Evolutionary conservation across 1,284 basidiomycete genomes (phyloP), one percentile per base, ranked within the genome.

Genomic region (Thecaphora frezii): DNA sequence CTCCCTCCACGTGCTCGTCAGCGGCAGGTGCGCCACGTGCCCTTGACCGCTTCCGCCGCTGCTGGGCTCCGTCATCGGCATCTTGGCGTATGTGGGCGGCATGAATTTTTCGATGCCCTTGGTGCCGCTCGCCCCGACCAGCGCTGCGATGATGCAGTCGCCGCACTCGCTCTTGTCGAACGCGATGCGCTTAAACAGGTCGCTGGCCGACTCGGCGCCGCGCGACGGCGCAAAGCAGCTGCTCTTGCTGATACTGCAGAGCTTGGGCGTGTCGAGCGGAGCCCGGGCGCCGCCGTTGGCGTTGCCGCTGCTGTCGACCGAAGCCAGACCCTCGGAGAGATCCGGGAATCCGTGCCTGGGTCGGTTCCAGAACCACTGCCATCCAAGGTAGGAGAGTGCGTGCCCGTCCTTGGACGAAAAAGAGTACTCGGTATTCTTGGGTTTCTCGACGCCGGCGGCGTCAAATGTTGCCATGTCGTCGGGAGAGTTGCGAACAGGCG

Each of bases 371-470:
- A 53, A 58, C 66, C 66, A 69, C 13, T 26, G 53, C 55, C 65
- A 66, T 18, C 60, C 56, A 26, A 69, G 55, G 21, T 69, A 69
- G 23, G 54, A 58, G 5, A 66, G 44, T 9, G 52, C 66, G 42
- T 63, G 50, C 3, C 66, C 66, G 45, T 69, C 64, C 44, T 63
- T 51, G 22, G 58, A 58, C 23, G 52, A 48, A 30, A 69, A 69
- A 21, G 57, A 62, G 52, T 69, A 69, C 40, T 63, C 44, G 18
- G 67, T 69, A 43, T 69, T 66, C 45, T 39, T 46, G 5, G 62
- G 62, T 3, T 42, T 38, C 10, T 57, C 55, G 12, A 67, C 53
- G 18, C 55, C 59, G 5, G 64, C 58, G 4, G 22, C 25, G 8
- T 38, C 26, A 21, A 63, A 64, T 5, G 56, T 25, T 5, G 42